A percentile compares a stretch with the other conserved stretches of the same genome.
phyloP scores from a whole-genome alignment of 805 yeast species.

The Pichia thaimueangensis region DNA sequence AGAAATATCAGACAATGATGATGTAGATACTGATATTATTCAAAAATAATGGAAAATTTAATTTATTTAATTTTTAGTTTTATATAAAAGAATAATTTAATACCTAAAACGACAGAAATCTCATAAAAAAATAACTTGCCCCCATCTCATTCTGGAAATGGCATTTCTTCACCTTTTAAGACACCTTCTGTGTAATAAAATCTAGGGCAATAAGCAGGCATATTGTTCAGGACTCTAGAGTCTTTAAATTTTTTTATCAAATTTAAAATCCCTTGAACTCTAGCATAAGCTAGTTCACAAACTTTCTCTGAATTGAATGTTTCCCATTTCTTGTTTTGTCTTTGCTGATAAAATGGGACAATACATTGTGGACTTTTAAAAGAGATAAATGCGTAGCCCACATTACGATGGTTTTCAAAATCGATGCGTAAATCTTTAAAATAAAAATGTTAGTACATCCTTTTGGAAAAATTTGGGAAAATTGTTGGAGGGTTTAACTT shows the following conservation, averaged over 20 bases:
- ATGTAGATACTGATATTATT: too few relatives aligned
- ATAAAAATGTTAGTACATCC: slow-evolving; percentile 7
- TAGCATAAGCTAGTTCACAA: slow-evolving; percentile 47
- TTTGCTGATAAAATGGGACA: slow-evolving; percentile 37
- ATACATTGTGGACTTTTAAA: slow-evolving; percentile 40
- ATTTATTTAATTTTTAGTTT: too few relatives aligned
- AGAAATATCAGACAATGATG: too few relatives aligned
- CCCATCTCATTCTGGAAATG: slow-evolving; percentile 34
- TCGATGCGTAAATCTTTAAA: slow-evolving; percentile 41
- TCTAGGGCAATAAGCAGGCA: slow-evolving; percentile 41
- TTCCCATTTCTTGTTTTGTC: slow-evolving; percentile 44
- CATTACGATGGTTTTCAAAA: slow-evolving; percentile 46
- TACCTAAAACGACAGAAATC: too few relatives aligned
- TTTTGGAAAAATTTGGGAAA: background rate
- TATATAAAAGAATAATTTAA: background rate
- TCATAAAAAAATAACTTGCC: too few relatives aligned
- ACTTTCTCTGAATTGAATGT: slow-evolving; percentile 42
- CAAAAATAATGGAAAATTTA: too few relatives aligned
- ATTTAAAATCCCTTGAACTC: slow-evolving; percentile 41
- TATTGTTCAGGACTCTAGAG: slow-evolving; percentile 42
- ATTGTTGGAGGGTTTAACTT: slow-evolving; percentile 11
- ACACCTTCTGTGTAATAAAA: slow-evolving; percentile 41
- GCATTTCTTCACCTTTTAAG: slow-evolving; percentile 35
- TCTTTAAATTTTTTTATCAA: slow-evolving; percentile 42
- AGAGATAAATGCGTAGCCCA: slow-evolving; percentile 50